Evolutionary conservation across 768 basidiomycete genomes (phyloP), one percentile per base, ranked within the genome.

Genomic region (Sistotremastrum suecicum): DNA sequence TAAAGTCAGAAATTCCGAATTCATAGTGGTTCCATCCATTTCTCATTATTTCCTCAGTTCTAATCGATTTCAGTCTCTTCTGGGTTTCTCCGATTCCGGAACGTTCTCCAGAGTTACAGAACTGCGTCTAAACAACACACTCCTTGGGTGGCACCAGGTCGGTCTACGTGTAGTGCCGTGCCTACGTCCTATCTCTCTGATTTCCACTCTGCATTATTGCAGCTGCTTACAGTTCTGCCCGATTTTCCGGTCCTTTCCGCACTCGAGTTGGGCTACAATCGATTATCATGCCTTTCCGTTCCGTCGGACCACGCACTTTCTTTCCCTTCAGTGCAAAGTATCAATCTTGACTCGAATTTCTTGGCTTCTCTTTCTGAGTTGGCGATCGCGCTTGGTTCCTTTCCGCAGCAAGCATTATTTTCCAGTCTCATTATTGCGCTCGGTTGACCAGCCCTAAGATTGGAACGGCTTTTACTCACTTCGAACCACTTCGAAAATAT

Each of bases 251-350:
- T 45, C 6, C 50, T 61, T 9, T 45, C 35, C 20, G 39, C 50
- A 3, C 63, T 86, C 9, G 83, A 90, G 63, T 58, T 83, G 52
- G 87, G 83, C 7, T 75, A 80, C 62, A 90, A 90, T 56, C 54
- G 61, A 7, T 62, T 89, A 41, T 52, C 56, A 20, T 57, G 50
- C 28, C 60, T 76, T 44, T 50, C 47, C 32, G 4, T 12, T 11
- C 32, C 37, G 4, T 6, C 43, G 9, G 46, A 37, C 28, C 34
- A 31, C 46, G 20, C 6, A 0, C 10, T 4, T n/a, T 12, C 30
- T 7, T 10, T 35, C 37, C 41, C 12, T 34, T 41, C 12, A 33
- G 45, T 28, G 51, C 46, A 32, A 50, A 55, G 60, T 5, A 48
- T 2, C 34, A 62, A 43, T 54, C 50, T 7, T 48, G 31, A 5